Base-by-base conservation (phyloP, 345 rosid genomes). In the Sonneratia caseolaris region DNA sequence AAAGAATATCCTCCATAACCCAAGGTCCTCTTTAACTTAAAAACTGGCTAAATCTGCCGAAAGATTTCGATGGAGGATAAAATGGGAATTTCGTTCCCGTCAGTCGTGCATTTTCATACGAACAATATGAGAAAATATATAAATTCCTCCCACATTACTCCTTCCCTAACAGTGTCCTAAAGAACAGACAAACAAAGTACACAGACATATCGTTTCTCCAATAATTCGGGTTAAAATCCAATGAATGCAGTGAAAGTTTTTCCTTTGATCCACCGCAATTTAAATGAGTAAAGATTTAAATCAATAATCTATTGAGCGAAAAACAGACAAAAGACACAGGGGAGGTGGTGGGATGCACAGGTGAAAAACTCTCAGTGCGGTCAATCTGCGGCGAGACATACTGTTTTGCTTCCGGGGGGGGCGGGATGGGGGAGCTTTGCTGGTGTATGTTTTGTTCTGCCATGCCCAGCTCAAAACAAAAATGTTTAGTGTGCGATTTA, bases 1-100 rank as follows among this genome's bases (percentile, higher is more conserved):
- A 68, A 73, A 73, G 71, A 73, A 73, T 67, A 73, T 73, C 59
- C 76, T 64, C 76, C 70, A 73, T 68, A 70, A 59, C 64, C 64
- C 10, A 59, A 59, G 24, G 64, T 59, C n/a, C 49, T 65, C 48
- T 51, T 53, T 59, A 59, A 59, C 64, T 59, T 37, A 72, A 45
- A 35, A 43, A 27, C 32, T 1, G 56, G 24, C 47, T 72, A 27
- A 64, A 42, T 40, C 49, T 37, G 40, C 15, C 37, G 59, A 0
- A 22, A 43, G 56, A 19, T 9, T 71, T 9, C 1, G 3, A 19
- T 27, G 51, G 49, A 48, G 66, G 64, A 67, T 48, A 64, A 37
- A 56, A 67, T 19, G 32, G 71, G 56, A 22, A 47, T 35, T 67
- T 66, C 53, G 40, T 22, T 24, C 62, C 32, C 0, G 10, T 21